These are phyloP conservation scores for Hirsutella rhossiliensis DNA, from an alignment of 2,329 filamentous ascomycete genomes.

Conservation along the genomic window DNA sequence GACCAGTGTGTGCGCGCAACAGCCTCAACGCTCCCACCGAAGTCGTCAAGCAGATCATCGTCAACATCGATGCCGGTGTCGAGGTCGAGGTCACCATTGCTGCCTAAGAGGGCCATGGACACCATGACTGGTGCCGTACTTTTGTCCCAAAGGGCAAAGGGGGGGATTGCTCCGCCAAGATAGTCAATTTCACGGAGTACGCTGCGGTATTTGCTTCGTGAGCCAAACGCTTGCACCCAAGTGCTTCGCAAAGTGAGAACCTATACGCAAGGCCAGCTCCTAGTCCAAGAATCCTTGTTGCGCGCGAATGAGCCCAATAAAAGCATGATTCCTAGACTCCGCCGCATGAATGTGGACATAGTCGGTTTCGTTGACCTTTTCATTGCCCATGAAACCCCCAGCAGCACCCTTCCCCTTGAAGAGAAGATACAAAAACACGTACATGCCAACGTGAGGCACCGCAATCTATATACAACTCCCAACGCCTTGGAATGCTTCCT, in stretches of 20 bases:
- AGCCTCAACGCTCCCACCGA: slow-evolving; percentile 94
- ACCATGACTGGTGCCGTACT: background rate
- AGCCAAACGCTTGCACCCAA: background rate
- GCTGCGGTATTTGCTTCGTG: background rate
- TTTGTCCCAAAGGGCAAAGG: background rate
- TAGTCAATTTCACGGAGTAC: background rate
- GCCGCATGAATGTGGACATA: no score
- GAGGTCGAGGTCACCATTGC: slow-evolving; percentile 91
- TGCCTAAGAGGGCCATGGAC: slow-evolving; percentile 40
- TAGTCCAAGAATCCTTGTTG: no score
- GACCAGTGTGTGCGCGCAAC: background rate
- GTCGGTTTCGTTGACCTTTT: no score
- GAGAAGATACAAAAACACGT: background rate
- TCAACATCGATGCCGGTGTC: slow-evolving; percentile 90
- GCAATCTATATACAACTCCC: background rate
- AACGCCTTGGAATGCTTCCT: slow-evolving; percentile 4
- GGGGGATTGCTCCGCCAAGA: background rate
- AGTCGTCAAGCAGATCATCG: slow-evolving; percentile 92
- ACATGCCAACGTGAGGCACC: background rate
- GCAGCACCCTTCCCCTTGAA: background rate
- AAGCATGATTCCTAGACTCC: no score
- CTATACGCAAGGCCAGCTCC: background rate
- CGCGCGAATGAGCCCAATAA: no score
- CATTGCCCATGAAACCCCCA: no score
- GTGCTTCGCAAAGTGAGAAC: background rate